Conservation (phyloP, 208 protist species). For the Tritrichomonas musculus region DNA sequence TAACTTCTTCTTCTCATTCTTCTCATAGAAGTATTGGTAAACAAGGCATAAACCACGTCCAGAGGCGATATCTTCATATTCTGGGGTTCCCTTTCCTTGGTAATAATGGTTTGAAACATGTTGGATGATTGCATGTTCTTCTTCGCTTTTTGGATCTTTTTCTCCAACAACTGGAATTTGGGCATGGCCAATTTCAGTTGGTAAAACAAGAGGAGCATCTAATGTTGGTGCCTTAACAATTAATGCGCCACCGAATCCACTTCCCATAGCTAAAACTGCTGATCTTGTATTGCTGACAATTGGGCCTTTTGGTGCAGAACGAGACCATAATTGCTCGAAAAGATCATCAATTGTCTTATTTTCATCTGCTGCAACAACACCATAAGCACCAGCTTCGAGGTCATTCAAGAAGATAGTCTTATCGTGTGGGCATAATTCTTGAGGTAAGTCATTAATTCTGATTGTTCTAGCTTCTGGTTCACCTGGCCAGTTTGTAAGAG, state of each 20-base stretch:
- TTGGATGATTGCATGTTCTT: neutral
- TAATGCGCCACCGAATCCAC: neutral
- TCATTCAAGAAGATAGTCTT: neutral
- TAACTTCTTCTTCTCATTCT: neutral
- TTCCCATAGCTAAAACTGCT: neutral
- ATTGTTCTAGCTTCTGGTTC: neutral
- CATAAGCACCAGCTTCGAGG: slow-evolving; percentile 5
- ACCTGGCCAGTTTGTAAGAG: slow-evolving; percentile 9
- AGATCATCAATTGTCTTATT: neutral
- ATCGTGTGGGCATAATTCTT: neutral
- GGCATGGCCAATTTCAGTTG: neutral
- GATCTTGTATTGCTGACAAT: neutral
- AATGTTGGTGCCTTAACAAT: neutral
- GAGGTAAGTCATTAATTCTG: neutral
- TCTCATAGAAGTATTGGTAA: neutral
- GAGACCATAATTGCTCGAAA: neutral
- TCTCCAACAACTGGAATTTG: neutral
- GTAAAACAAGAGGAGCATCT: neutral
- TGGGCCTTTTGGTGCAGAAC: slow-evolving; percentile 20
- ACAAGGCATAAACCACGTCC: neutral
- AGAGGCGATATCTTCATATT: neutral
- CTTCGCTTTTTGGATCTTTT: neutral
- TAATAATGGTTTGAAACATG: neutral
- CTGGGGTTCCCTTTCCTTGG: neutral
- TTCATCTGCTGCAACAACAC: slow-evolving; percentile 15